Conservation (phyloP, 176 grass and related monocot genomes). For the Bromus sterilis region DNA sequence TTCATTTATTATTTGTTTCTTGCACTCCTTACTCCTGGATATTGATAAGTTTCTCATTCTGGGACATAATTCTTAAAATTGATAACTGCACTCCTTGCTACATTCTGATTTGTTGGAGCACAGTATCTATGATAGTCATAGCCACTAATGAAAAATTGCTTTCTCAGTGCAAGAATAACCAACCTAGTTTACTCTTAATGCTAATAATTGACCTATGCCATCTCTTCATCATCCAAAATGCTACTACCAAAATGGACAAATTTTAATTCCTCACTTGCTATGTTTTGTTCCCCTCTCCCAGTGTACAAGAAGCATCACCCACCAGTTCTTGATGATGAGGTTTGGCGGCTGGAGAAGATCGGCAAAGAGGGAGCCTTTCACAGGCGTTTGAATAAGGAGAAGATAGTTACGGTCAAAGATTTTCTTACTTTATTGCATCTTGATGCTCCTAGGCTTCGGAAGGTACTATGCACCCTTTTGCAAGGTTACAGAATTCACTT, state of each 20-base stretch:
- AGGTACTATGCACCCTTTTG: slow-evolving; percentile 42
- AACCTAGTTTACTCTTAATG: background rate
- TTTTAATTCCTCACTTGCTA: background rate
- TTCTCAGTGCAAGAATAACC: background rate
- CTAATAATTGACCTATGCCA: background rate
- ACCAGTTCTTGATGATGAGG: slow-evolving; percentile 75
- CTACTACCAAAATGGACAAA: background rate
- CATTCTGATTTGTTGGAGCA: background rate
- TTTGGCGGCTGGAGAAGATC: slow-evolving; percentile 97
- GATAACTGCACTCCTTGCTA: background rate
- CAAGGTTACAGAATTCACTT: background rate
- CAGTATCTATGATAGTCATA: background rate
- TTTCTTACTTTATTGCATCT: slow-evolving; percentile 61
- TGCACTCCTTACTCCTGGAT: background rate
- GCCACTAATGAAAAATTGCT: background rate
- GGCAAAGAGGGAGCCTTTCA: slow-evolving; percentile 97
- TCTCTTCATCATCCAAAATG: background rate
- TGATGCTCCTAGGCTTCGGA: slow-evolving; percentile 65
- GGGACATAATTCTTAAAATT: background rate
- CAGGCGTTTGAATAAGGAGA: slow-evolving; percentile 75
- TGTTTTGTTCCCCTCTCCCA: slow-evolving; percentile 21
- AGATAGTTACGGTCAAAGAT: slow-evolving; percentile 72
- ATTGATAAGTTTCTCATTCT: slow-evolving; percentile 5
- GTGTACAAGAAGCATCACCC: slow-evolving; percentile 99
- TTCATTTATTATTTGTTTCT: slow-evolving; percentile 12